Conservation (phyloP, 208 protist species). For the Angomonas deanei region DNA sequence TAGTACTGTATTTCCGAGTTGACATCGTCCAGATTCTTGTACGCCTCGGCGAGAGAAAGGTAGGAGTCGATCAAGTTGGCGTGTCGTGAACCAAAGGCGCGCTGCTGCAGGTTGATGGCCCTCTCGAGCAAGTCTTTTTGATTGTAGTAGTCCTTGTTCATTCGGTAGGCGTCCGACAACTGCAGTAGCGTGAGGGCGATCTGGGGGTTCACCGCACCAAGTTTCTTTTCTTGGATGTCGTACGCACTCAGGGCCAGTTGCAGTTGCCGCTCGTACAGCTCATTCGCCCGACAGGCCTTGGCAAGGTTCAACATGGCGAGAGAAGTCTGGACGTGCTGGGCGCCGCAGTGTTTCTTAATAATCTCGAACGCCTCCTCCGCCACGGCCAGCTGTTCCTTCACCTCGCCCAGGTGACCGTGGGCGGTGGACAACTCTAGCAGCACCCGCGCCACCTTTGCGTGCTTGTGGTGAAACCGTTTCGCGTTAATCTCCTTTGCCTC, state of each 20-base stretch:
- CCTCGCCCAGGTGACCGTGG: conserved; percentile 65
- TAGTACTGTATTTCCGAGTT: conserved; percentile 59
- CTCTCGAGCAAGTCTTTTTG: conserved; percentile 67
- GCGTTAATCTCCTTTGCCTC: conserved; percentile 65
- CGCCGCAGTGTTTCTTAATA: conserved; percentile 68
- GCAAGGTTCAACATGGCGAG: conserved; percentile 66
- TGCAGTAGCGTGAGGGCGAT: conserved; percentile 68
- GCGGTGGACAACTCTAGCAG: conserved; percentile 66
- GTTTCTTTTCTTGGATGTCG: conserved; percentile 66
- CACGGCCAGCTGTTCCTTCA: conserved; percentile 41
- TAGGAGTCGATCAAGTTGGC: conserved; percentile 68
- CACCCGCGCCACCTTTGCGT: conserved; percentile 77
- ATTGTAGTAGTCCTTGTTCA: conserved; percentile 61
- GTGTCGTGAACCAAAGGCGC: conserved; percentile 77
- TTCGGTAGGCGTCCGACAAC: conserved; percentile 57
- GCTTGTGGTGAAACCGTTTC: conserved; percentile 51
- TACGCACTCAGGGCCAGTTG: conserved; percentile 54
- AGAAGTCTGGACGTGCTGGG: conserved; percentile 72
- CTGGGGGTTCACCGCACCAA: conserved; percentile 74
- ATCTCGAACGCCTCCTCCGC: conserved; percentile 67
- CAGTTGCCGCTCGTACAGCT: conserved; percentile 43
- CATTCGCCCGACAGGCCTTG: conserved; percentile 56
- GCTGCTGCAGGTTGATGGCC: conserved; percentile 69
- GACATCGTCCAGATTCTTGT: conserved; percentile 46
- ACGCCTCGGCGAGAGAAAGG: conserved; percentile 62